Evolutionary conservation across 306 rosid genomes (phyloP).

Genomic region (Cicer bijugum): DNA sequence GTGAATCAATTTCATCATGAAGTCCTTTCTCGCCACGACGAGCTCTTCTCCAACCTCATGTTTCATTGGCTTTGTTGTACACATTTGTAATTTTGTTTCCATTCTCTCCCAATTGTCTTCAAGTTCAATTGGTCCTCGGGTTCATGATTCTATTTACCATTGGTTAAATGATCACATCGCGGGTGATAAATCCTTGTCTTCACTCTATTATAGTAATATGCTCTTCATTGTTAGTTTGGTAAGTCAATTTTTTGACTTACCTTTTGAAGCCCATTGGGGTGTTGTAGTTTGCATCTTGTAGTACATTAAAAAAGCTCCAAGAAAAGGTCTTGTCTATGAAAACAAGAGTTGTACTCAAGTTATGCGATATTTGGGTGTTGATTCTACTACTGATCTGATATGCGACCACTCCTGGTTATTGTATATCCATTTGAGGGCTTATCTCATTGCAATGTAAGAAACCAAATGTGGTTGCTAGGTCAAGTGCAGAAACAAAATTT

Average conservation of each 20-base stretch:
- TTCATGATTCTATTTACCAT: neutral
- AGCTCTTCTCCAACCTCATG: neutral
- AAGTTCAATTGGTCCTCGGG: conserved; percentile 1
- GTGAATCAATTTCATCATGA: too few species aligned
- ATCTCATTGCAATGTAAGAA: neutral
- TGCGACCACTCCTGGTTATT: neutral
- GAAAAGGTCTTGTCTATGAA: neutral
- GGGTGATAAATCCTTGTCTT: neutral
- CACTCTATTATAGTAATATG: neutral
- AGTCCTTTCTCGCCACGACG: too few species aligned
- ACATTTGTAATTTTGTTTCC: neutral
- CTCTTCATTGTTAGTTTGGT: neutral
- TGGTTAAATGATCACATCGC: neutral
- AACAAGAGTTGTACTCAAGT: neutral
- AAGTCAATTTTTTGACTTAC: neutral
- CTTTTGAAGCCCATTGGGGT: too few species aligned
- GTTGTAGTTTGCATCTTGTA: neutral
- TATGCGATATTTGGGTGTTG: neutral
- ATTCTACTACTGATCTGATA: neutral
- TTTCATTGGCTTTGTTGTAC: neutral
- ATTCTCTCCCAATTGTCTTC: neutral
- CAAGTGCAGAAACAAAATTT: too few species aligned
- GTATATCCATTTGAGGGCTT: too few species aligned
- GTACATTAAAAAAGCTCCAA: neutral
- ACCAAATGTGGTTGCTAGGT: neutral